Evolutionary conservation across 208 protist genomes (phyloP).

Genomic region (Naegleria gruberi): DNA sequence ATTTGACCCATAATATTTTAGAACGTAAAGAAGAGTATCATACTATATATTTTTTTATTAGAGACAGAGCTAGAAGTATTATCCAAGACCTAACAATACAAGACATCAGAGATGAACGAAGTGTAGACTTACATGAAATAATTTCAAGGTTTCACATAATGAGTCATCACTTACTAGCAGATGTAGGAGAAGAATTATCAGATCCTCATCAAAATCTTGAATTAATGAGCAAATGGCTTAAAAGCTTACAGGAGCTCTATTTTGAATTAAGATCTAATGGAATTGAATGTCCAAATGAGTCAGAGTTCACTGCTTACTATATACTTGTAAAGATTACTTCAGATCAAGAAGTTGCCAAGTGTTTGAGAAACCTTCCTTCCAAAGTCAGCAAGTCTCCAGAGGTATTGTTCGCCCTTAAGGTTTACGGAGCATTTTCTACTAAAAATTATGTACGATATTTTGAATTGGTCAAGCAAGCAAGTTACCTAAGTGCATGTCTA

Average conservation of each 20-base stretch:
- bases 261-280: background rate
- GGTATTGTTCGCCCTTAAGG: slow-evolving; percentile 7
- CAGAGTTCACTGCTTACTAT: slow-evolving; percentile 30
- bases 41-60: slow-evolving; percentile 21
- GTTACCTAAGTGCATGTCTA: slow-evolving; percentile 27
- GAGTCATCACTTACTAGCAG: slow-evolving; percentile 20
- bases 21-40: background rate
- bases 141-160: slow-evolving; percentile 33
- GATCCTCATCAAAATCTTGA: slow-evolving; percentile 31
- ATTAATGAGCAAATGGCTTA: slow-evolving; percentile 17
- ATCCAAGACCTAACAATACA: slow-evolving; percentile 32
- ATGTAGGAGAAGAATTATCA: slow-evolving; percentile 15
- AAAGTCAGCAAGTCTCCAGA: background rate
- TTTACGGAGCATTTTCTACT: background rate
- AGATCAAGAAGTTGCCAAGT: background rate
- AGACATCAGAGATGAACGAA: background rate
- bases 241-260: slow-evolving; percentile 24
- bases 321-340: background rate
- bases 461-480: slow-evolving; percentile 5
- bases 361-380: background rate
- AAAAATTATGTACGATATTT: slow-evolving; percentile 28
- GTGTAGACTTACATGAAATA: slow-evolving; percentile 29
- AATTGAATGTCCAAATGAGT: slow-evolving; percentile 23
- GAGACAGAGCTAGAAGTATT: slow-evolving; percentile 27
- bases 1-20: slow-evolving; percentile 24